Percentiles rank a stretch among this genome's conserved stretches.
phyloP scores from a whole-genome alignment of 2,329 filamentous ascomycete species.

The Aspergillus jensenii region DNA sequence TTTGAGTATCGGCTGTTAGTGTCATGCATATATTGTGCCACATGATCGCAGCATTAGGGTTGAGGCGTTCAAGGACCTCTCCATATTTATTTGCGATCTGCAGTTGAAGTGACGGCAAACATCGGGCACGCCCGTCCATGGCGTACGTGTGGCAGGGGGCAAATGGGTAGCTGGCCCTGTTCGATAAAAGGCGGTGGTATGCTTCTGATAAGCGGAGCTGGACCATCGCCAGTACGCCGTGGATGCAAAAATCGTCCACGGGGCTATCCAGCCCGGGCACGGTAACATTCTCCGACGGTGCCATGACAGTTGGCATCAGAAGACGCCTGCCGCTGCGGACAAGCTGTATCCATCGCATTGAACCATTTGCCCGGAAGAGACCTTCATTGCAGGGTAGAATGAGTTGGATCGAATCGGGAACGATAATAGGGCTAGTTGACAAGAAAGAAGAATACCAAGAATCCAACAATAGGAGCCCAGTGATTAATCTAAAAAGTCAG shows the following conservation, averaged over 20 bases:
- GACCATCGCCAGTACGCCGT: slow-evolving; percentile 39
- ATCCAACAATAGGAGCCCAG: slow-evolving; percentile 47
- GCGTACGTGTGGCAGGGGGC: slow-evolving; percentile 48
- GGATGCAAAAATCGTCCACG: slow-evolving; percentile 37
- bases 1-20: slow-evolving; percentile 52
- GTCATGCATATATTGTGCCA: slow-evolving; percentile 57
- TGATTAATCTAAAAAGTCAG: slow-evolving; percentile 38
- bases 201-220: slow-evolving; percentile 45
- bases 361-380: slow-evolving; percentile 44
- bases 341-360: slow-evolving; percentile 39
- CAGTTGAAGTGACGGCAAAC: slow-evolving; percentile 33
- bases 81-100: slow-evolving; percentile 39
- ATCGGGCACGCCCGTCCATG: slow-evolving; percentile 48
- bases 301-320: slow-evolving; percentile 32
- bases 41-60: slow-evolving; percentile 51
- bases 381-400: slow-evolving; percentile 47
- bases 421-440: slow-evolving; percentile 47
- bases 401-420: slow-evolving; percentile 48
- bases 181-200: slow-evolving; percentile 44
- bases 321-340: slow-evolving; percentile 36
- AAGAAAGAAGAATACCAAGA: slow-evolving; percentile 52
- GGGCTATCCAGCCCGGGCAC: slow-evolving; percentile 34
- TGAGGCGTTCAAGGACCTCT: slow-evolving; percentile 43
- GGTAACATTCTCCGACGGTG: slow-evolving; percentile 36
- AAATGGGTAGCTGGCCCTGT: slow-evolving; percentile 39